phyloP scores from a whole-genome alignment of 148 eudicot species.

The Rhododendron vialii region DNA sequence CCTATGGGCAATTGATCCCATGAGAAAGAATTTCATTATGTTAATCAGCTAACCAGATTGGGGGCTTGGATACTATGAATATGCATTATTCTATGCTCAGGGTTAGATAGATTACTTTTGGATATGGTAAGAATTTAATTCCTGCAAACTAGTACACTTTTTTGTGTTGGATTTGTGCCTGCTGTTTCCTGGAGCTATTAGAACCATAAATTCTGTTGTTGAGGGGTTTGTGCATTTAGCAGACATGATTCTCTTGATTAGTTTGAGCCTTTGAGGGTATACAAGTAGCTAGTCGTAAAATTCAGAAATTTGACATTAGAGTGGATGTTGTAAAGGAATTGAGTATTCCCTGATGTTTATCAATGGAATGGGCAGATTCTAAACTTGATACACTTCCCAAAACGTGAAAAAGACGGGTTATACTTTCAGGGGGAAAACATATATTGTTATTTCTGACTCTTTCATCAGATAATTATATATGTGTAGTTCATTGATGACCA shows the following conservation, averaged over 20 bases:
- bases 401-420: background rate
- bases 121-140: background rate
- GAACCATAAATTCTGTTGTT: background rate
- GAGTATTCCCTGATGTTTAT: background rate
- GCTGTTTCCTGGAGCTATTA: background rate
- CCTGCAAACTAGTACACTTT: background rate
- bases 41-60: background rate
- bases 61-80: background rate
- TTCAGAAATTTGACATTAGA: background rate
- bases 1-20: background rate
- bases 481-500: background rate
- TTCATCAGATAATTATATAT: background rate
- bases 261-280: background rate
- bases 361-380: background rate
- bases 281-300: background rate
- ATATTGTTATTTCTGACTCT: background rate
- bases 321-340: background rate
- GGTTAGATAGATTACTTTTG: conserved; percentile 1
- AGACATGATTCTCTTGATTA: background rate
- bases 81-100: background rate
- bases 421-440: background rate
- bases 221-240: background rate
- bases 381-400: background rate
- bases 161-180: background rate
- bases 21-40: background rate